Evolutionary conservation across 306 rosid species (phyloP), one percentile per base, ranked within the genome.

Genomic region (Astragalus membranaceus): DNA sequence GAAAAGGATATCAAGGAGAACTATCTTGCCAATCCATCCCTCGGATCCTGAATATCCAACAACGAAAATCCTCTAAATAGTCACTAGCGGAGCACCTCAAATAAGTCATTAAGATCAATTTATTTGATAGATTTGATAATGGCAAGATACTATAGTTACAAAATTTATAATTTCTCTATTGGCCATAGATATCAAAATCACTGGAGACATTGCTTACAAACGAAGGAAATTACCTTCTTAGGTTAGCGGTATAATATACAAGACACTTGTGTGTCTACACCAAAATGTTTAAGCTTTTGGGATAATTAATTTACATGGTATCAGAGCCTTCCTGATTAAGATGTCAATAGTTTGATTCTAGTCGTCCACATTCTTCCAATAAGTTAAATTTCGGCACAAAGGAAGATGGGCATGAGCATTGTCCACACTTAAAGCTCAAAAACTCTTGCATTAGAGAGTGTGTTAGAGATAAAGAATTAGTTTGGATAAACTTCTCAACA

Each of bases 31-130:
- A 69, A 35, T 39, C 30, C 30, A 26, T 20, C 53, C 35, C 13
- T 7, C n/a, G 1, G 29, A 35, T 33, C 49, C 49, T 2, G 59
- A 47, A 58, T 57, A 33, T 46, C 42, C 41, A 48, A 35, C 50
- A 47, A 44, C 46, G 68, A 47, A 58, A 72, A 20, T 59, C 37
- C 39, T 35, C 76, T 47, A 23, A 72, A 14, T 58, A 71, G 32
- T 32, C 43, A 39, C 37, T 17, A 52, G 36, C 2, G 16, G 53
- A 12, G 29, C 23, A 53, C 39, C n/a, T 13, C 4, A 14, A 58
- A 32, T 36, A 16, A 59, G 9, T 26, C 37, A 13, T 36, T 11
- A 30, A 32, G 46, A 14, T 29, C 23, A 39, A 7, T n/a, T 17
- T 11, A 37, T 37, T 16, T n/a, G 3, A 16, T 6, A 70, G 43